Percentiles rank a stretch among this genome's conserved stretches.
Evolutionary conservation across 2,329 filamentous ascomycete genomes (phyloP).

Genomic region (Curvularia lunata): DNA sequence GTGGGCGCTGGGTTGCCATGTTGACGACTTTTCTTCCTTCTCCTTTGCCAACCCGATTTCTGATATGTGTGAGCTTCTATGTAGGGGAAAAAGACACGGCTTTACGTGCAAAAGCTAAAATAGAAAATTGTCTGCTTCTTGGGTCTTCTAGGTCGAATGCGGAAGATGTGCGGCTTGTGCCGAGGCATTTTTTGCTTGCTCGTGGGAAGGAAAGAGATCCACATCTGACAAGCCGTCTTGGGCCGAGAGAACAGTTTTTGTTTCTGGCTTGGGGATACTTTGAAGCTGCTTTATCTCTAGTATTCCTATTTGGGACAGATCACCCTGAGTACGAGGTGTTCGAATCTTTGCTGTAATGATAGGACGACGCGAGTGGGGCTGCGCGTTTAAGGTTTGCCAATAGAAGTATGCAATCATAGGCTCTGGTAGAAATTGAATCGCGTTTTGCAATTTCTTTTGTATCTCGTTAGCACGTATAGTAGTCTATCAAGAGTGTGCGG

Average conservation of each 20-base stretch:
- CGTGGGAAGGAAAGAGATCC: neutral
- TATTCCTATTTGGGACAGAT: neutral
- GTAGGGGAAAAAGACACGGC: neutral
- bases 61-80: neutral
- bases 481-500: neutral
- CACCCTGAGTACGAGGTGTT: neutral
- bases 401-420: neutral
- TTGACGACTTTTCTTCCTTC: neutral
- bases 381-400: neutral
- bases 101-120: neutral
- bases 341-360: neutral
- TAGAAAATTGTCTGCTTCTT: neutral
- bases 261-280: neutral
- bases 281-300: neutral
- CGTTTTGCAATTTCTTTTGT: neutral
- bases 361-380: neutral
- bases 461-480: neutral
- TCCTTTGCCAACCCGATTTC: neutral
- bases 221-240: neutral
- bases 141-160: conserved; percentile 10
- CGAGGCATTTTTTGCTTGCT: conserved; percentile 9
- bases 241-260: neutral
- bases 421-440: neutral
- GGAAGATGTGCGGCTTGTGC: conserved; percentile 7
- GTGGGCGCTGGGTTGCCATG: neutral